These are phyloP conservation scores for Penstemon newberryi DNA, from an alignment of 257 asterid species.

Conservation along the genomic window DNA sequence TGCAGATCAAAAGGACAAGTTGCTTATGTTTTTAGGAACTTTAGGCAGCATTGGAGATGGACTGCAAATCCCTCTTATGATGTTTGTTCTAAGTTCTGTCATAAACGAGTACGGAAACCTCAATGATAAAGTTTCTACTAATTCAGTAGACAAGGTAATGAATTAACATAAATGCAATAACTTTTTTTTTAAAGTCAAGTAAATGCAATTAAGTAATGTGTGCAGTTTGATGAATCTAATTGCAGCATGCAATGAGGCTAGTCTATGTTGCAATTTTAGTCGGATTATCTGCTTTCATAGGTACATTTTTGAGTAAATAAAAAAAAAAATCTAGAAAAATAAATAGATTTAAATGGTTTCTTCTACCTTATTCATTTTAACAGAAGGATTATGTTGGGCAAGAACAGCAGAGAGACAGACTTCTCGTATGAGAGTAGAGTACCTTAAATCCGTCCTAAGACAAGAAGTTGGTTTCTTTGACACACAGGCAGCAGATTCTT, in stretches of 20 bases:
- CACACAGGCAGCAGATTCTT: constrained; percentile 68
- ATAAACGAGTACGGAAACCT: constrained; percentile 64
- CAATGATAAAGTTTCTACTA: constrained; percentile 29
- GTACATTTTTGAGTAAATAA: constrained; percentile 34
- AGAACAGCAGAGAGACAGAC: constrained; percentile 94
- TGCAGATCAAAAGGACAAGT: constrained; percentile 65
- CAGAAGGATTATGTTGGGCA: constrained; percentile 92
- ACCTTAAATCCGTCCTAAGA: constrained; percentile 70
- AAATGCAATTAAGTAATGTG: neutral
- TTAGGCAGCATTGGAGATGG: constrained; percentile 93
- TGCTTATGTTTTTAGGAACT: constrained; percentile 68
- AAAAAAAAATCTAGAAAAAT: neutral
- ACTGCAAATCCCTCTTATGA: constrained; percentile 74
- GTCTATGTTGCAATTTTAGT: constrained; percentile 76
- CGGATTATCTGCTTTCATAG: constrained; percentile 76
- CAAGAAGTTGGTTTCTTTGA: constrained; percentile 89
- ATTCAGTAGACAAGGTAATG: constrained; percentile 55
- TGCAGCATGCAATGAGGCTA: constrained; percentile 51
- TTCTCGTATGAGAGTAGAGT: constrained; percentile 83
- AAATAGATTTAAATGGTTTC: neutral
- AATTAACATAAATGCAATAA: neutral
- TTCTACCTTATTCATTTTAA: constrained; percentile 19
- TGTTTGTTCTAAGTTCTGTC: constrained; percentile 73
- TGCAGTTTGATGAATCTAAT: neutral
- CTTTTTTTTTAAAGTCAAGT: neutral